Base-by-base conservation (phyloP, 495 filamentous ascomycete genomes). In the Immersiella caudata region DNA sequence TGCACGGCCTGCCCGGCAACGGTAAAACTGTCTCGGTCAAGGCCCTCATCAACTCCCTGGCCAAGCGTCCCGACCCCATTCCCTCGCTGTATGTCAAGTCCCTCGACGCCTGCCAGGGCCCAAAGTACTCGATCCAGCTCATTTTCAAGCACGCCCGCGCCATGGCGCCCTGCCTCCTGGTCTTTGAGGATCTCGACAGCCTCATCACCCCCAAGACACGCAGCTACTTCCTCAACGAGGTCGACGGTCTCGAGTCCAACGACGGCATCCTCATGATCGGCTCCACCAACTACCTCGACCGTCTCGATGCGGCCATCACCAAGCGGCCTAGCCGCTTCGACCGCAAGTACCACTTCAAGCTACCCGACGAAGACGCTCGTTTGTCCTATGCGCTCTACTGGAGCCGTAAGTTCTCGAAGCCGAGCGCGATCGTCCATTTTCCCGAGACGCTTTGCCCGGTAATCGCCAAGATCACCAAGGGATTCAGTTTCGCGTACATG, bases 151-250 rank as follows among this genome's bases (percentile, higher is more conserved):
- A 75, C 57, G 84, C 83, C 9, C 69, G 83, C 20, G 64, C 67
- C 33, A 75, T 81, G 69, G 79, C 80, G 8, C 81, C 81, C 14
- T 83, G 77, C 61, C 61, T 78, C 29, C 67, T 79, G 6, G 71
- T 89, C 54, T 82, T 90, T 40, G 87, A 90, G 74, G 88, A 90
- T 64, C 81, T 90, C n/a, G 87, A 89, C 68, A 85, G 80, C 55
- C 73, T 89, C 40, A 80, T 88, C 16, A 78, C 71, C 3, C 74
- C 76, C 27, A 70, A 68, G n/a, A 79, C 80, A 24, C 75, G 86
- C 16, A 81, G 77, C 55, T 89, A 86, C 75, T 89, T 90, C 71
- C 79, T 90, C 24, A 72, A 72, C 35, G 70, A 72, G 60, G 70
- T 72, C 1, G 70, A 72, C 40, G 70, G 87, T 0, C 71, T 90